These are phyloP conservation scores for Cryptococcus sp. DNA, from an alignment of 1,284 basidiomycete genomes.

Conservation along the genomic window DNA sequence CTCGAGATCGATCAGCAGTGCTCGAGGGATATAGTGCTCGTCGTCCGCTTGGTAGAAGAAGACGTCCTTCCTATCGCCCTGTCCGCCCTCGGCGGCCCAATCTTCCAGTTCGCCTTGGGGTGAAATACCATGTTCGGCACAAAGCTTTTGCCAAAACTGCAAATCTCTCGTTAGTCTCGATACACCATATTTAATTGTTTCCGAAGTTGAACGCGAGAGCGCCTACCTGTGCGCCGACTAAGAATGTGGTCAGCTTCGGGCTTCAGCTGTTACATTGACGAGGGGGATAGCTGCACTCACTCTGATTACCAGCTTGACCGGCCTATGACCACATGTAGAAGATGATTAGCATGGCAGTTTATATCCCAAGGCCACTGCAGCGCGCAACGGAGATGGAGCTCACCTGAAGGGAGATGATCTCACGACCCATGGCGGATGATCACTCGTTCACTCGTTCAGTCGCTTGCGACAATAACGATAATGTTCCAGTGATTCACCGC, in stretches of 20 bases:
- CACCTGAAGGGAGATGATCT: slow-evolving; percentile 55
- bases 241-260: not conserved
- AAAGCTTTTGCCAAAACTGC: slow-evolving; percentile 88
- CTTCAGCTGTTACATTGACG: not conserved
- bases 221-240: slow-evolving; percentile 46
- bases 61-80: slow-evolving; percentile 93
- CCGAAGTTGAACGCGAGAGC: not conserved
- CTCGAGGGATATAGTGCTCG: slow-evolving; percentile 97
- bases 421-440: slow-evolving; percentile 46
- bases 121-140: slow-evolving; percentile 93
- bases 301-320: slow-evolving; percentile 96
- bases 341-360: too few relatives aligned
- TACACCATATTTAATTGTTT: too few relatives aligned
- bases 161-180: not conserved
- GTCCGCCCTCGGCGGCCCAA: slow-evolving; percentile 82
- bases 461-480: too few relatives aligned
- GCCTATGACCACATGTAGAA: too few relatives aligned
- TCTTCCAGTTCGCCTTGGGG: slow-evolving; percentile 91
- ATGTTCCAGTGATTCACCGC: too few relatives aligned
- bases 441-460: too few relatives aligned
- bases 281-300: slow-evolving; percentile 57
- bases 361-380: too few relatives aligned
- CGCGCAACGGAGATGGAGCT: slow-evolving; percentile 3
- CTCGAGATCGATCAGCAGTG: slow-evolving; percentile 96
- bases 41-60: slow-evolving; percentile 99